phyloP scores from a whole-genome alignment of 352 stramenopile genomes.

The Phytophthora palmivora region DNA sequence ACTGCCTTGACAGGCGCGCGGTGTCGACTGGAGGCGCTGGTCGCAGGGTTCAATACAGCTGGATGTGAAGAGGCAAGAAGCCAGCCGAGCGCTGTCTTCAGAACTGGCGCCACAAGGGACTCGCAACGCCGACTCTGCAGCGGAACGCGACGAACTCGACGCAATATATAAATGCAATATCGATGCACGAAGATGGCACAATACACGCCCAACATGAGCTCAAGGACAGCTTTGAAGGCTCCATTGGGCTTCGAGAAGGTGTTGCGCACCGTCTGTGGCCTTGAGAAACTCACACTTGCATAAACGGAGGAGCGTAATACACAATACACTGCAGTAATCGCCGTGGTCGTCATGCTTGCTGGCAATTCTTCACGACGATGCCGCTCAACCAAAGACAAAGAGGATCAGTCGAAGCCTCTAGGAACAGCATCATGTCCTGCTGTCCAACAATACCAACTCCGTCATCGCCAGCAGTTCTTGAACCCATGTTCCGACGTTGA shows the following conservation, averaged over 20 bases:
- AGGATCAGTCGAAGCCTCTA: no score
- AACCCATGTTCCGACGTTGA: conserved; percentile 25
- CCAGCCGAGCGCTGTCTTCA: conserved; percentile 10
- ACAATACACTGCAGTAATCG: conserved; percentile 1
- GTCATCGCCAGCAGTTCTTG: not conserved
- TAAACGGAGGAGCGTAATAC: conserved; percentile 17
- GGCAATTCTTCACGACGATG: not conserved
- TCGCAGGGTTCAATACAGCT: conserved; percentile 20
- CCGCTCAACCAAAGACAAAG: not conserved
- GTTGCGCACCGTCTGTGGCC: not conserved
- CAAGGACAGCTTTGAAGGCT: not conserved
- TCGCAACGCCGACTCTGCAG: conserved; percentile 1
- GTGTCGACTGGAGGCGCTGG: no score
- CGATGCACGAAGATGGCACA: not conserved
- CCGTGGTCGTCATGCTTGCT: not conserved
- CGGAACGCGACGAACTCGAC: not conserved
- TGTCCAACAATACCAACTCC: not conserved
- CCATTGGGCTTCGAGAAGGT: not conserved
- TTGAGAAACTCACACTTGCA: conserved; percentile 13
- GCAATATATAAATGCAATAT: not conserved
- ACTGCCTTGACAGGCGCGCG: no score
- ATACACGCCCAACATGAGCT: not conserved
- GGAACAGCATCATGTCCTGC: not conserved
- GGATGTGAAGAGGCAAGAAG: conserved; percentile 3
- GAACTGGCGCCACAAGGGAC: conserved; percentile 4